phyloP scores from a whole-genome alignment of 495 filamentous ascomycete species.

The Friedmanniomyces simplex region DNA sequence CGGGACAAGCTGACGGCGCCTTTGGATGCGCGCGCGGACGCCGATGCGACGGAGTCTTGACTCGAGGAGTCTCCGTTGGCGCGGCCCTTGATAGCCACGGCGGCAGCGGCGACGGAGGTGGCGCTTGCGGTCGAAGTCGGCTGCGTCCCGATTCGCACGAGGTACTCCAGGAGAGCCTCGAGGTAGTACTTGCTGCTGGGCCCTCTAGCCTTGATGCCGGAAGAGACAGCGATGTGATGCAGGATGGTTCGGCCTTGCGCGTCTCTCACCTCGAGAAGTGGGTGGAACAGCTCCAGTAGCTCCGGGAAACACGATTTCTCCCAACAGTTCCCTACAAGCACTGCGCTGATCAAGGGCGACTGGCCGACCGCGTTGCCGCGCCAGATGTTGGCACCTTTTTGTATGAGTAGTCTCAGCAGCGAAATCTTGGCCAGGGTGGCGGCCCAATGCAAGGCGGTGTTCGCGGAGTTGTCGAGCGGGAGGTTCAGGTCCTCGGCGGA shows the following conservation, averaged over 20 bases:
- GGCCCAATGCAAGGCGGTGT: slow-evolving; percentile 95
- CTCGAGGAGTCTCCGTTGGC: slow-evolving; percentile 14
- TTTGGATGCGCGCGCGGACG: slow-evolving; percentile 13
- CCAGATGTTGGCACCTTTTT: slow-evolving; percentile 72
- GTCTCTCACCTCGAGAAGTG: slow-evolving; percentile 85
- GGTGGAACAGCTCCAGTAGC: slow-evolving; percentile 72
- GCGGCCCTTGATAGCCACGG: slow-evolving; percentile 45
- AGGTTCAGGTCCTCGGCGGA: slow-evolving; percentile 77
- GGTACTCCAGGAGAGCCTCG: slow-evolving; percentile 83
- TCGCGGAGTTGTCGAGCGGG: slow-evolving; percentile 74
- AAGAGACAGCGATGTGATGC: slow-evolving; percentile 92
- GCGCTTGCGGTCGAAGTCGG: neutral
- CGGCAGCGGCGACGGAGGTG: neutral
- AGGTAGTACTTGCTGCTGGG: slow-evolving; percentile 84
- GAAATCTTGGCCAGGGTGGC: slow-evolving; percentile 81
- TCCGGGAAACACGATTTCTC: slow-evolving; percentile 75
- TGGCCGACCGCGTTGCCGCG: slow-evolving; percentile 81
- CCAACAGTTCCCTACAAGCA: slow-evolving; percentile 79
- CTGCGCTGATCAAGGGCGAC: slow-evolving; percentile 81
- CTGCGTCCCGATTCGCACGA: slow-evolving; percentile 49
- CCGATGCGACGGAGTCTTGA: slow-evolving; percentile 4
- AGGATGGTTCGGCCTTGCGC: slow-evolving; percentile 81
- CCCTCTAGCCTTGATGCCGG: slow-evolving; percentile 79
- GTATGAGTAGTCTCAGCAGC: slow-evolving; percentile 66
- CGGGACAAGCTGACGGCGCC: slow-evolving; percentile 68